These are phyloP conservation scores for Rhytidhysteron rufulum DNA, from an alignment of 2,329 filamentous ascomycete species.

Conservation along the genomic window DNA sequence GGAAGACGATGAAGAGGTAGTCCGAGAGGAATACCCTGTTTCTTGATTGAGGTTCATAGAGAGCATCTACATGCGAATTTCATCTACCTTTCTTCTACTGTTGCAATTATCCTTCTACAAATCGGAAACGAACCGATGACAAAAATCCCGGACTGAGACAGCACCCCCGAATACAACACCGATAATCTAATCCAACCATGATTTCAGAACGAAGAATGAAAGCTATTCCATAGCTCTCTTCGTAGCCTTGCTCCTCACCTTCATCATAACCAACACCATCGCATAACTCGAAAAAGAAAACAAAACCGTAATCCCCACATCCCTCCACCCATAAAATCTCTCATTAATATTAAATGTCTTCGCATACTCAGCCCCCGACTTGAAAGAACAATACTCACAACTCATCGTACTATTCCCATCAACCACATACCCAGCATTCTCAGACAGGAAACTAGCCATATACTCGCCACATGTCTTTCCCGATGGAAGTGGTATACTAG, in stretches of 20 bases:
- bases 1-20: too few species aligned
- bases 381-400: conserved; percentile 62
- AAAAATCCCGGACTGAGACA: too few species aligned
- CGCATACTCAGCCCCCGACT: conserved; percentile 57
- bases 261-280: conserved; percentile 43
- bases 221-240: too few species aligned
- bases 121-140: too few species aligned
- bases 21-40: too few species aligned
- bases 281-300: conserved; percentile 55
- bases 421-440: conserved; percentile 47
- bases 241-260: conserved; percentile 38
- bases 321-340: conserved; percentile 64
- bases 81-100: too few species aligned
- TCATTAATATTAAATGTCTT: conserved; percentile 55
- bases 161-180: too few species aligned
- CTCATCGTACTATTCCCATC: conserved; percentile 56
- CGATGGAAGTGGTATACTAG: conserved; percentile 46
- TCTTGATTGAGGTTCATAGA: too few species aligned
- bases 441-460: conserved; percentile 49
- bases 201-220: too few species aligned
- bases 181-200: too few species aligned
- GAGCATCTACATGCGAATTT: too few species aligned
- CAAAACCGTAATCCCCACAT: conserved; percentile 57
- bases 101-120: too few species aligned
- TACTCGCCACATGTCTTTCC: conserved; percentile 58